A percentile compares a stretch with the other conserved stretches of the same genome.
These are phyloP conservation scores for Dactylellina sp. DNA, from an alignment of 2,329 filamentous ascomycete species.

Conservation along the genomic window DNA sequence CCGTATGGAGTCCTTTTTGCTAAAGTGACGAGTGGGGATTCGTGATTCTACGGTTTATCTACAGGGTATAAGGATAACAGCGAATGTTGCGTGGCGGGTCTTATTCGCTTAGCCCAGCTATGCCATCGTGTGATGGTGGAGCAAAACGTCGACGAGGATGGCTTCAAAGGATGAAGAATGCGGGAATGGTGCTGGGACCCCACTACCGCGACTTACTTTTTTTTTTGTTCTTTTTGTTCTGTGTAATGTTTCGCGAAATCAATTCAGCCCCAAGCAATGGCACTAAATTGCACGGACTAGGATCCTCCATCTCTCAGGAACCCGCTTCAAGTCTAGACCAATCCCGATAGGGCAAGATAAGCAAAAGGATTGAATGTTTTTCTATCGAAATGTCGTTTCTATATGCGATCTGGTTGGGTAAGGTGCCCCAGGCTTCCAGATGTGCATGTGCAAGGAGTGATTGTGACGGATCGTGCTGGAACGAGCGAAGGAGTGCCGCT, in stretches of 20 bases:
- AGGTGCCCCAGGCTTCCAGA: neutral
- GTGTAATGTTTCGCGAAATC: slow-evolving; percentile 26
- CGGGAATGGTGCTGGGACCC: slow-evolving; percentile 19
- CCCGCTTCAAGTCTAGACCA: slow-evolving; percentile 34
- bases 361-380: neutral
- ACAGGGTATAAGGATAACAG: slow-evolving; percentile 40
- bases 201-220: slow-evolving; percentile 6
- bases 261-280: slow-evolving; percentile 25
- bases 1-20: no score
- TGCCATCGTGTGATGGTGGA: no score
- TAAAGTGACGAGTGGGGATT: neutral
- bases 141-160: no score
- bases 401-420: slow-evolving; percentile 1
- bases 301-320: slow-evolving; percentile 25
- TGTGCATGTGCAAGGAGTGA: slow-evolving; percentile 10
- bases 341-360: slow-evolving; percentile 26
- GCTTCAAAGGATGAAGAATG: neutral
- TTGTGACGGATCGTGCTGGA: slow-evolving; percentile 11
- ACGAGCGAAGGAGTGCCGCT: neutral
- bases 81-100: slow-evolving; percentile 2
- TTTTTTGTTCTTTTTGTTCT: neutral
- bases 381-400: slow-evolving; percentile 19
- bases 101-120: neutral
- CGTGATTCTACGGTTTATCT: neutral
- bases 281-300: slow-evolving; percentile 26